phyloP scores from a whole-genome alignment of 345 rosid genomes.

The Psidium friedrichsthalianum region DNA sequence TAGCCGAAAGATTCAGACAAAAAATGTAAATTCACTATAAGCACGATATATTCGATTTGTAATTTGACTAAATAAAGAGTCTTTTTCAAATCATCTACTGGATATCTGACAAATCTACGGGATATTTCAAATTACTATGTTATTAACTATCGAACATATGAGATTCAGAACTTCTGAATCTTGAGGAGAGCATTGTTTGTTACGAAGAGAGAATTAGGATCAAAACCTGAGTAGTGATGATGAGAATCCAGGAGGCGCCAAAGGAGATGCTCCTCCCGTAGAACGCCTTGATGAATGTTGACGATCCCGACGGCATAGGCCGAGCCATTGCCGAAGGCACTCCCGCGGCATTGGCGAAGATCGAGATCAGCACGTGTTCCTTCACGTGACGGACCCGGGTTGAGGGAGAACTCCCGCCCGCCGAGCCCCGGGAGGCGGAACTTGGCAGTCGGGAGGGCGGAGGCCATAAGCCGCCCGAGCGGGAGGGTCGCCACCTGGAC shows the following conservation, averaged over 20 bases:
- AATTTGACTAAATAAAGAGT: background rate
- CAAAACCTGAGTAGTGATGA: slow-evolving; percentile 7
- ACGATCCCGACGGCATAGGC: slow-evolving; percentile 4
- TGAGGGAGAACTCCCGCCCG: slow-evolving; percentile 2
- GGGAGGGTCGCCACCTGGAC: slow-evolving; percentile 10
- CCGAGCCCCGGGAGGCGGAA: slow-evolving; percentile 4
- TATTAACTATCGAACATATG: background rate
- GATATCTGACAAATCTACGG: background rate
- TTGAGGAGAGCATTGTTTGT: background rate
- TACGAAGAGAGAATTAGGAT: background rate
- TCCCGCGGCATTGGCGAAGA: slow-evolving; percentile 11
- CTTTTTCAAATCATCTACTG: background rate
- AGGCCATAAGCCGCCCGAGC: slow-evolving; percentile 10
- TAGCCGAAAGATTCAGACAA: background rate
- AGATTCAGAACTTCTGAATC: background rate
- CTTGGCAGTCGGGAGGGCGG: background rate
- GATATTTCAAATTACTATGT: background rate
- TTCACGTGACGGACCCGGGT: slow-evolving; percentile 9
- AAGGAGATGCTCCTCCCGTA: slow-evolving; percentile 8
- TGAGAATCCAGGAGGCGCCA: slow-evolving; percentile 1
- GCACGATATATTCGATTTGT: background rate
- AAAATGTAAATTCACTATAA: background rate
- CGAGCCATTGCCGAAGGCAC: slow-evolving; percentile 2
- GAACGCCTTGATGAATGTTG: slow-evolving; percentile 11
- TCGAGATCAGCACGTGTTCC: slow-evolving; percentile 10